A percentile compares a stretch with the other conserved stretches of the same genome.
phyloP scores from a whole-genome alignment of 108 stramenopile species.

The Nitzschia inconspicua region DNA sequence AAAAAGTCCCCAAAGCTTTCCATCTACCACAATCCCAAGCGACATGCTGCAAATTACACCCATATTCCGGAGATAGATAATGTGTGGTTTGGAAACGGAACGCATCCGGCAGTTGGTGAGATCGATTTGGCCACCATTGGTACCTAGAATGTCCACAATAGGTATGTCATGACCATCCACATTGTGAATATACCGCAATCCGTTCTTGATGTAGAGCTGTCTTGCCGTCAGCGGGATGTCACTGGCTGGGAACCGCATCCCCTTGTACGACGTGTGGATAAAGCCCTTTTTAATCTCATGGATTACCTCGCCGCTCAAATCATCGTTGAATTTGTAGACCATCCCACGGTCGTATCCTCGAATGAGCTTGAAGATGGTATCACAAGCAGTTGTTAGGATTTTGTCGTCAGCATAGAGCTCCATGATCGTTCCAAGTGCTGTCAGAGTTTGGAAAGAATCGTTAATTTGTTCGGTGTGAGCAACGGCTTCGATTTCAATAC shows the following conservation, averaged over 20 bases:
- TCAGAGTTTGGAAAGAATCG: neutral
- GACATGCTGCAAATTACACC: conserved; percentile 5
- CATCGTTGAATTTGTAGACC: conserved; percentile 28
- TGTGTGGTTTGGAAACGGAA: conserved; percentile 15
- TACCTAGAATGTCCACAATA: neutral
- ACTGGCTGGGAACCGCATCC: conserved; percentile 17
- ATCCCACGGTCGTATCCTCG: conserved; percentile 21
- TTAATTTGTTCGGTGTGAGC: conserved; percentile 3
- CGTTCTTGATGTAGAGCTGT: conserved; percentile 19
- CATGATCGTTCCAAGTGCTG: conserved; percentile 8
- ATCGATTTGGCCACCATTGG: neutral
- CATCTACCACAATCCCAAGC: conserved; percentile 16
- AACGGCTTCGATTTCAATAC: conserved; percentile 8
- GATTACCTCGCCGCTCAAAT: conserved; percentile 23
- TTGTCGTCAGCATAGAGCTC: conserved; percentile 16
- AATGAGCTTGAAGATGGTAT: conserved; percentile 15
- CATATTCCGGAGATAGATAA: conserved; percentile 21
- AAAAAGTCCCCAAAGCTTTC: conserved; percentile 14
- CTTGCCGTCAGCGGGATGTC: conserved; percentile 19
- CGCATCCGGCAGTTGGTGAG: conserved; percentile 16
- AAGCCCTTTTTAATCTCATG: conserved; percentile 17
- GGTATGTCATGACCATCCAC: conserved; percentile 6
- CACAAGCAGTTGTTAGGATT: conserved; percentile 15
- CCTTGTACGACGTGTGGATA: conserved; percentile 4
- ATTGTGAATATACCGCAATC: conserved; percentile 21